A percentile compares a stretch with the other conserved stretches of the same genome.
These are phyloP conservation scores for Erysimum cheiri DNA, from an alignment of 441 rosid species.

Conservation along the genomic window DNA sequence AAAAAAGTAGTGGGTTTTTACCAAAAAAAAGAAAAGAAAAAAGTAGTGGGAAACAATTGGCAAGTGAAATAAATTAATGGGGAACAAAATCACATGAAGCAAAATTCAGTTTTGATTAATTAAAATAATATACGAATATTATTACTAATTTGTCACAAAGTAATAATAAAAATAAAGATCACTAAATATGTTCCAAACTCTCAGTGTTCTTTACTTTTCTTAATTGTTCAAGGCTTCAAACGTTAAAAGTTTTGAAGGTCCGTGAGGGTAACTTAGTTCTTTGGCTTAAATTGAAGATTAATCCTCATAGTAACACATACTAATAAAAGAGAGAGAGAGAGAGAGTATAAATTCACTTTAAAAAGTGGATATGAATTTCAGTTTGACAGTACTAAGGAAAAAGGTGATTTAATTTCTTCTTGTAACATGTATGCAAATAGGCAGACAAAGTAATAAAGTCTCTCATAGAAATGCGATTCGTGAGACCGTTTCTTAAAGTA, in stretches of 20 bases:
- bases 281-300: too few relatives aligned
- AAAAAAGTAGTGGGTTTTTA: too few relatives aligned
- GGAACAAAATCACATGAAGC: slow-evolving; percentile 40
- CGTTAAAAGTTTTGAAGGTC: too few relatives aligned
- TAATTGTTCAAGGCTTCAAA: too few relatives aligned
- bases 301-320: too few relatives aligned
- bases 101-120: slow-evolving; percentile 18
- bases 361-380: neutral
- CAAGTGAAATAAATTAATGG: slow-evolving; percentile 16
- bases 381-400: neutral
- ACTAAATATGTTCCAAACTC: neutral
- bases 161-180: too few relatives aligned
- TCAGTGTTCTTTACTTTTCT: too few relatives aligned
- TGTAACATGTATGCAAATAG: slow-evolving; percentile 25
- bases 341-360: neutral
- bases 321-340: too few relatives aligned
- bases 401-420: slow-evolving; percentile 1
- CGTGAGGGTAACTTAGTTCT: neutral
- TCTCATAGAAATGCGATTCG: slow-evolving; percentile 33
- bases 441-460: slow-evolving; percentile 39
- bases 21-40: too few relatives aligned
- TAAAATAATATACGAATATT: neutral
- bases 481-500: slow-evolving; percentile 13
- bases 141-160: too few relatives aligned
- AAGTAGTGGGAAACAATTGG: slow-evolving; percentile 19